These are phyloP conservation scores for Massospora cicadina DNA, from an alignment of 371 early-diverging fungal species.

Conservation along the genomic window DNA sequence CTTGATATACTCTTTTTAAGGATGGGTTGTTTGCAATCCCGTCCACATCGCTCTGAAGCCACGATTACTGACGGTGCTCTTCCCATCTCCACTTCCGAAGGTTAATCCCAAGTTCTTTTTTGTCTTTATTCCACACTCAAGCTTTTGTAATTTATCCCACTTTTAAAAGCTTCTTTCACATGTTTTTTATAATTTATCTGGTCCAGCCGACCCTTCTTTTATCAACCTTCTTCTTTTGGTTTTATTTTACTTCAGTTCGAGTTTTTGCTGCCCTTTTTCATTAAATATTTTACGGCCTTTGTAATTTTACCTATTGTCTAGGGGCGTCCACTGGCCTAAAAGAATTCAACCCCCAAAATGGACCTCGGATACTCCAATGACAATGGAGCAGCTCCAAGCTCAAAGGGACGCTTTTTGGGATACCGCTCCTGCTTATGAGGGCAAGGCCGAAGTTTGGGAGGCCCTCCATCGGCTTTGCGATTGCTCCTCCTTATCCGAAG, in stretches of 20 bases:
- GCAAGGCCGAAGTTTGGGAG: conserved; percentile 45
- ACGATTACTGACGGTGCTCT: background rate
- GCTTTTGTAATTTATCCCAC: background rate
- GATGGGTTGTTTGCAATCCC: conserved; percentile 7
- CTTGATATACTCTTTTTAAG: no score
- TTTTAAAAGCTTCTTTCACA: background rate
- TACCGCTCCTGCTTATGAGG: conserved; percentile 45
- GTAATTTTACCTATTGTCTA: no score
- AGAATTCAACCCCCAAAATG: conserved; percentile 14
- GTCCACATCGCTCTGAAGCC: background rate
- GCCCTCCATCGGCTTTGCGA: conserved; percentile 33
- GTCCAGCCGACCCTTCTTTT: no score
- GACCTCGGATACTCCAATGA: conserved; percentile 26
- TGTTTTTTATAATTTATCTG: background rate
- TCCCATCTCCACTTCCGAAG: background rate
- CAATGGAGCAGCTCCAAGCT: conserved; percentile 22
- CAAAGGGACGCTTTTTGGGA: conserved; percentile 54
- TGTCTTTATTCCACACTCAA: background rate
- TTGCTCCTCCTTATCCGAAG: conserved; percentile 20
- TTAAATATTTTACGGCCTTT: background rate
- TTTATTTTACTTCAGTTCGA: no score
- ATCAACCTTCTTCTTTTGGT: no score
- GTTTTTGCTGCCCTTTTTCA: background rate
- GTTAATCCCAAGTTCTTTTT: background rate
- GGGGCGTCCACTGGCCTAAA: background rate